A percentile compares a stretch with the other conserved stretches of the same genome.
phyloP scores from a whole-genome alignment of 2,329 filamentous ascomycete species.

The Dryadomyces quercus-mongolicae region DNA sequence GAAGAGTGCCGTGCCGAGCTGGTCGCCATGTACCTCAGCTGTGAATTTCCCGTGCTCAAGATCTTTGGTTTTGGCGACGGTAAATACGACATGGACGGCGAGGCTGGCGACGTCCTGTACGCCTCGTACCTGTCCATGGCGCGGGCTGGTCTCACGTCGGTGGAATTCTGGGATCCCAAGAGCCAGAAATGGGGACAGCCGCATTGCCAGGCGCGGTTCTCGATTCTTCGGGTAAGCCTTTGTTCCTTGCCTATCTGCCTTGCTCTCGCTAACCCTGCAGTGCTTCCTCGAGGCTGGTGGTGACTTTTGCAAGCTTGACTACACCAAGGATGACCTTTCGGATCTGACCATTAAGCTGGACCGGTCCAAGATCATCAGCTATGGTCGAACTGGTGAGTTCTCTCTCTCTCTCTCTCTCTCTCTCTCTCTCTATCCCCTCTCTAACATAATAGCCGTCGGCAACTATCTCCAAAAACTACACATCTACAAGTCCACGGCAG shows the following conservation, averaged over 20 bases:
- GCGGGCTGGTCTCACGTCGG: conserved; percentile 71
- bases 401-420: no score
- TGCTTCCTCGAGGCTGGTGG: conserved; percentile 79
- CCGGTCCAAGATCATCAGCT: conserved; percentile 72
- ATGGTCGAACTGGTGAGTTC: conserved; percentile 53
- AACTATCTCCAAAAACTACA: conserved; percentile 84
- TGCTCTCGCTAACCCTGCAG: conserved; percentile 14
- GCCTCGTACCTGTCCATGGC: conserved; percentile 89
- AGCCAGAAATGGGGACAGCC: conserved; percentile 84
- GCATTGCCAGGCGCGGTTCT: conserved; percentile 85
- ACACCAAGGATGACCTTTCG: conserved; percentile 59
- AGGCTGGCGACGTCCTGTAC: conserved; percentile 80
- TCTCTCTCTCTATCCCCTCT: no score
- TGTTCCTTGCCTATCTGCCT: not conserved
- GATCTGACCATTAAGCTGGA: conserved; percentile 77
- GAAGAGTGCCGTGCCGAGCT: conserved; percentile 92
- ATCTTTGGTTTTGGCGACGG: conserved; percentile 90
- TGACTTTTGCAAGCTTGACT: conserved; percentile 73
- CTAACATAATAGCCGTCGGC: conserved; percentile 50
- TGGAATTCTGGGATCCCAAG: conserved; percentile 94
- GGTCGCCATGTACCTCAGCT: conserved; percentile 82
- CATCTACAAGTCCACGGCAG: conserved; percentile 83
- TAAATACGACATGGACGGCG: conserved; percentile 54
- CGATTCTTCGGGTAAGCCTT: conserved; percentile 53
- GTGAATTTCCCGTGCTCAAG: conserved; percentile 77